These are phyloP conservation scores for Daldinia grandis DNA, from an alignment of 495 filamentous ascomycete species.

Conservation along the genomic window DNA sequence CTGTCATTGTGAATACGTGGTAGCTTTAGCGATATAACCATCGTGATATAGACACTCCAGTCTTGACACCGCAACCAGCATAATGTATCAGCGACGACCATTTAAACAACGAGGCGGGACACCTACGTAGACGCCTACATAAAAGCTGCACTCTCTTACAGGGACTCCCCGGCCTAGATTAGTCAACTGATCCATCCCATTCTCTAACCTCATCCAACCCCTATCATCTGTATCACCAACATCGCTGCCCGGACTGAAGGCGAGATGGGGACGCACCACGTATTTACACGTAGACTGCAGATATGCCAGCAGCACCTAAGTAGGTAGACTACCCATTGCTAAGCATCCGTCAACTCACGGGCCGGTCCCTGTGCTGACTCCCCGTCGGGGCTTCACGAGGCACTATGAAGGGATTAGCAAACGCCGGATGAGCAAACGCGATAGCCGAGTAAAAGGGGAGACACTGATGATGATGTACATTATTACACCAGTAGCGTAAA, in stretches of 20 bases:
- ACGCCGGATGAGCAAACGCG: background rate
- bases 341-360: background rate
- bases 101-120: background rate
- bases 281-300: background rate
- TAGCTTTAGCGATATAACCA: background rate
- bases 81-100: background rate
- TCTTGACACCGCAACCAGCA: background rate
- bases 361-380: background rate
- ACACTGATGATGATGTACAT: background rate
- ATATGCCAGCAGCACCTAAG: no score
- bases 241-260: background rate
- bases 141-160: background rate
- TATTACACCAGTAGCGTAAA: background rate
- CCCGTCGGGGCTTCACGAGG: background rate
- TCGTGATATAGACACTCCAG: background rate
- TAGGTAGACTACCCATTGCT: background rate
- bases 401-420: background rate
- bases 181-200: background rate
- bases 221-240: background rate
- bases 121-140: background rate
- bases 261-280: background rate
- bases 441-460: no score
- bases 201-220: background rate
- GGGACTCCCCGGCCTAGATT: background rate
- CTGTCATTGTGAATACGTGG: background rate